These are phyloP conservation scores for Penicillium coprophilum DNA, from an alignment of 495 filamentous ascomycete species.

Conservation along the genomic window DNA sequence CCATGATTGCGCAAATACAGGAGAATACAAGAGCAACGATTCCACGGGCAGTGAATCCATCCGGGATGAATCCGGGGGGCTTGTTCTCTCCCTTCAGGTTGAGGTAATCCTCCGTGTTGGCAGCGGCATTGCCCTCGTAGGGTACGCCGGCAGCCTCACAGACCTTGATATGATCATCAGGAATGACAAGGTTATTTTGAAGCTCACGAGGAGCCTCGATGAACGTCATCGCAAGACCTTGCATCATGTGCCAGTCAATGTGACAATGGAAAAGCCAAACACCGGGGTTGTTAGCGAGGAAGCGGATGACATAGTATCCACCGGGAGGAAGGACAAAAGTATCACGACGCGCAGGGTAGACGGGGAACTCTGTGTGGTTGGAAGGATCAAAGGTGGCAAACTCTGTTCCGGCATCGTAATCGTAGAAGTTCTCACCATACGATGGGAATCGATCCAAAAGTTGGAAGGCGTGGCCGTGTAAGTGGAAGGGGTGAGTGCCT, in stretches of 20 bases:
- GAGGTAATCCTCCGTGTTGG: slow-evolving; percentile 60
- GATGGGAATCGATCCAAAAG: slow-evolving; percentile 52
- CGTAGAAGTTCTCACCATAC: slow-evolving; percentile 43
- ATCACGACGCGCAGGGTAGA: slow-evolving; percentile 55
- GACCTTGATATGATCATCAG: slow-evolving; percentile 59
- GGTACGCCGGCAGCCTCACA: slow-evolving; percentile 51
- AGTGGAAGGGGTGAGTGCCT: slow-evolving; percentile 80
- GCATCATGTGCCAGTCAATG: slow-evolving; percentile 63
- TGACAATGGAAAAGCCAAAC: slow-evolving; percentile 63
- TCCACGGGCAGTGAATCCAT: slow-evolving; percentile 70
- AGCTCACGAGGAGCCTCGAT: slow-evolving; percentile 61
- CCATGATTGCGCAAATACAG: slow-evolving; percentile 67
- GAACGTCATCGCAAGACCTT: slow-evolving; percentile 43
- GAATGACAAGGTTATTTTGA: slow-evolving; percentile 61
- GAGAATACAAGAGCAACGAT: slow-evolving; percentile 75
- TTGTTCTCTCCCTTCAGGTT: slow-evolving; percentile 63
- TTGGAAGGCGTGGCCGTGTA: slow-evolving; percentile 87
- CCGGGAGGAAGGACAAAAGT: slow-evolving; percentile 54
- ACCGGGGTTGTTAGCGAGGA: slow-evolving; percentile 66
- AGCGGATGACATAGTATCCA: slow-evolving; percentile 64
- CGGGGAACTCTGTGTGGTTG: slow-evolving; percentile 36
- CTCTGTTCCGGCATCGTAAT: slow-evolving; percentile 31
- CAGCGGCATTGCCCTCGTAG: slow-evolving; percentile 72
- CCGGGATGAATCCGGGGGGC: slow-evolving; percentile 57
- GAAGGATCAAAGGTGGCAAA: slow-evolving; percentile 41